Evolutionary conservation across 371 early-diverging fungal species (phyloP), one percentile per base, ranked within the genome.

Genomic region (Mucor indicus): DNA sequence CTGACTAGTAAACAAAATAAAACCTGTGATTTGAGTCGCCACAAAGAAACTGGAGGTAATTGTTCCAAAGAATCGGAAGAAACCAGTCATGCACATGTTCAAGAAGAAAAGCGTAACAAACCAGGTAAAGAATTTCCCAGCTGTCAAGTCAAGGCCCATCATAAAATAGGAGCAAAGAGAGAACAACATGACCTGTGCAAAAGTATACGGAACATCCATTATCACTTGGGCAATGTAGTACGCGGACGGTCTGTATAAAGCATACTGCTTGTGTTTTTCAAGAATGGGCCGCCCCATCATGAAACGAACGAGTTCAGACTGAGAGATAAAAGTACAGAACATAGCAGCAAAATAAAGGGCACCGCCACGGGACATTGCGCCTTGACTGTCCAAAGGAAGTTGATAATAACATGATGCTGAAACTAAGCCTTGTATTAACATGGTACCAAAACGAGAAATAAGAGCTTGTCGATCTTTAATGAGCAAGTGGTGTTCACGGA

Each of bases 281-380:
- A 86, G 54, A 19, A 84, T 67, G 16, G 76, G 79, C 12, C 85
- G 80, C 25, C 83, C 84, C 15, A 62, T 67, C 51, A 83, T 50
- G 38, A 69, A 72, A 10, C 62, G 57, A 13, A 80, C 73, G 4
- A 82, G 41, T 46, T 80, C 79, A 3, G 77, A 49, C 51, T 78
- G 74, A 16, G 79, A 57, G n/a, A 79, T 65, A 17, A 85, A 72
- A 13, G 79, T 50, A 33, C 73, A 81, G 51, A 83, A 80, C 16
- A 85, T 50, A 1, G 76, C 53, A 12, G 78, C 58, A 32, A 81
- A 80, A 38, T 79, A 82, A 12, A 84, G 48, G 20, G 80, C 86
- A 67, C 89, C 89, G 36, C 88, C 86, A 35, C 91, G 81, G 3
- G 84, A 80, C 58, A 87, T 85, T 37, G 83, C 79, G 31, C 89